A percentile compares a stretch with the other conserved stretches of the same genome.
These are phyloP conservation scores for Venturia oleaginea DNA, from an alignment of 2,329 filamentous ascomycete species.

Conservation along the genomic window DNA sequence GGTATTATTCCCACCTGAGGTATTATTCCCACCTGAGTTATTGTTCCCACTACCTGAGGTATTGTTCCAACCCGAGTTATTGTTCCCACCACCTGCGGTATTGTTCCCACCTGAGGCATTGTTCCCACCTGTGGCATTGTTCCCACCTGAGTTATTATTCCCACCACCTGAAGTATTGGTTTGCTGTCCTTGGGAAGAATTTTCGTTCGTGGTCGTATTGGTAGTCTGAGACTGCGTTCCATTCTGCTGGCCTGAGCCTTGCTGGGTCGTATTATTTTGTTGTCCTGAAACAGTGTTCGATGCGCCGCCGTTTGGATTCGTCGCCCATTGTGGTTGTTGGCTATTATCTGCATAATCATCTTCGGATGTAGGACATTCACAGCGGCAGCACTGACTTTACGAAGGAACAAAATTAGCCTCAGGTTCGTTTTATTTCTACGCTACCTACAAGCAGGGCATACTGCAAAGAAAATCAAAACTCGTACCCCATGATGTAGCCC, in stretches of 20 bases:
- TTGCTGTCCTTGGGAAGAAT: too few relatives aligned
- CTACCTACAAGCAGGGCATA: not conserved
- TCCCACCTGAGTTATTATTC: too few relatives aligned
- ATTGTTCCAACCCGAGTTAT: too few relatives aligned
- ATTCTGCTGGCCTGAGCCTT: not conserved
- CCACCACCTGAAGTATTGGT: too few relatives aligned
- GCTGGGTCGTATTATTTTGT: not conserved
- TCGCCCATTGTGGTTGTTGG: not conserved
- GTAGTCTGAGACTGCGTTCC: not conserved
- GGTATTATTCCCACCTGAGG: too few relatives aligned
- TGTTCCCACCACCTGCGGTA: too few relatives aligned
- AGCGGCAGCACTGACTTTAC: not conserved
- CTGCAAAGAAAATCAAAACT: not conserved
- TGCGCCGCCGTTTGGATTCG: not conserved
- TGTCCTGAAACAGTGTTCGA: not conserved
- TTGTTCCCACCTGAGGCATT: too few relatives aligned
- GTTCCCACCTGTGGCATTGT: too few relatives aligned
- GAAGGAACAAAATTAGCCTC: not conserved
- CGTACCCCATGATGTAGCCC: not conserved
- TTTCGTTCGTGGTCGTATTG: too few relatives aligned
- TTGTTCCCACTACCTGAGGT: too few relatives aligned
- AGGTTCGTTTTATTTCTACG: not conserved
- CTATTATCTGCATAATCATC: not conserved
- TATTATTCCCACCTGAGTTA: too few relatives aligned
- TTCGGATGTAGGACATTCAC: not conserved